Evolutionary conservation across 306 rosid genomes (phyloP).

Genomic region (Gastrolobium bilobum): DNA sequence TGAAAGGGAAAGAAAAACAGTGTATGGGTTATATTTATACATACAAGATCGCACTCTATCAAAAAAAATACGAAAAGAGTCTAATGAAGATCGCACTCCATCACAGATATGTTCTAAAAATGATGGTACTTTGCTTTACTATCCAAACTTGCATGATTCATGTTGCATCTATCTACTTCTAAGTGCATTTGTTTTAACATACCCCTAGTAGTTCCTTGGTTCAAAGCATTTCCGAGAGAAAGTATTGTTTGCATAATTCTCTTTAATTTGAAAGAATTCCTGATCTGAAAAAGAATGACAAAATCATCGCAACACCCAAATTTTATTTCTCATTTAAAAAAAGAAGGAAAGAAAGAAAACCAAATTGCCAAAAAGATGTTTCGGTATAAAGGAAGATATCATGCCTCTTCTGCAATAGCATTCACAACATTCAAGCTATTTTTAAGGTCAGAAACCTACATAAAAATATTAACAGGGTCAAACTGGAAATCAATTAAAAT

Average conservation of each 20-base stretch:
- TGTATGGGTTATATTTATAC: slow-evolving; percentile 21
- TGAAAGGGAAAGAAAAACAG: slow-evolving; percentile 11
- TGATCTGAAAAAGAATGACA: slow-evolving; percentile 70
- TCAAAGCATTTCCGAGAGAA: slow-evolving; percentile 94
- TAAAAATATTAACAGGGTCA: slow-evolving; percentile 45
- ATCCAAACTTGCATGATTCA: slow-evolving; percentile 18
- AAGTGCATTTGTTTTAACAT: slow-evolving; percentile 54
- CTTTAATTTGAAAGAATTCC: slow-evolving; percentile 82
- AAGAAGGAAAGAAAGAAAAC: slow-evolving; percentile 8
- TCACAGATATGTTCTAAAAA: slow-evolving; percentile 30
- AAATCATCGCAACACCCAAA: slow-evolving; percentile 44
- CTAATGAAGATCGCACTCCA: slow-evolving; percentile 10
- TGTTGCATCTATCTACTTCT: slow-evolving; percentile 41
- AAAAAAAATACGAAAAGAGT: neutral
- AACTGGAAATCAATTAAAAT: slow-evolving; percentile 38
- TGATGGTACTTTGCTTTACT: slow-evolving; percentile 5
- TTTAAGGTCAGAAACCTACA: slow-evolving; percentile 88
- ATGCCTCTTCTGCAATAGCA: slow-evolving; percentile 87
- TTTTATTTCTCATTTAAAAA: slow-evolving; percentile 20
- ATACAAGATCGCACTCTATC: slow-evolving; percentile 13
- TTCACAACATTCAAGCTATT: slow-evolving; percentile 74
- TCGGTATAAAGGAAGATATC: slow-evolving; percentile 45
- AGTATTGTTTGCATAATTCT: slow-evolving; percentile 98
- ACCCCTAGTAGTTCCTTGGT: slow-evolving; percentile 97
- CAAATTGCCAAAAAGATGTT: slow-evolving; percentile 41